Percentiles rank a stretch among this genome's conserved stretches.
Evolutionary conservation across 2,329 filamentous ascomycete species (phyloP).

Genomic region (Calonectria hawksworthii): DNA sequence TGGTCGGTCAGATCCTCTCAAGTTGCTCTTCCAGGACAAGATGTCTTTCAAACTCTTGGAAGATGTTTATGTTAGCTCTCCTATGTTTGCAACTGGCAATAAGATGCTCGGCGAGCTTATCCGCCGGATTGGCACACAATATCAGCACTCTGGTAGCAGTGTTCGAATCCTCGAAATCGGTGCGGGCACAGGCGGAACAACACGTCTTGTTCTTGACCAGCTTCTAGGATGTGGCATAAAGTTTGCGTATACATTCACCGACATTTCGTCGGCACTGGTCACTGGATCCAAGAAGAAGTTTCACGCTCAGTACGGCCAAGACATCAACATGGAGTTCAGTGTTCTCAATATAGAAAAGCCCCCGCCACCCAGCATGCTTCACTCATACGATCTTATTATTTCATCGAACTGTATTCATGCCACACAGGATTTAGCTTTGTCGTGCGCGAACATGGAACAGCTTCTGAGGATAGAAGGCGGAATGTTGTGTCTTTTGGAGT

Average conservation of each 20-base stretch:
- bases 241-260: constrained; percentile 59
- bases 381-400: constrained; percentile 49
- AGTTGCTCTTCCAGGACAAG: constrained; percentile 54
- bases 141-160: neutral
- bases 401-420: constrained; percentile 56
- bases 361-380: constrained; percentile 26
- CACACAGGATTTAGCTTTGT: constrained; percentile 41
- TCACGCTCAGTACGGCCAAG: neutral
- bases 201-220: constrained; percentile 45
- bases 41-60: constrained; percentile 46
- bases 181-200: constrained; percentile 59
- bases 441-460: constrained; percentile 36
- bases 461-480: constrained; percentile 38
- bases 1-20: constrained; percentile 52
- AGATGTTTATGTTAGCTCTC: constrained; percentile 53
- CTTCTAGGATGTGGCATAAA: constrained; percentile 42
- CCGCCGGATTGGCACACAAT: neutral
- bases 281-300: constrained; percentile 45
- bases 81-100: constrained; percentile 42
- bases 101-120: constrained; percentile 40
- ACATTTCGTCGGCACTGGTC: constrained; percentile 54
- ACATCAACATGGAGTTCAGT: constrained; percentile 42
- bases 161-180: constrained; percentile 60
- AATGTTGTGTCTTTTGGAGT: neutral
- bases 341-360: constrained; percentile 49